Base-by-base conservation (phyloP, 306 rosid genomes). In the Carpinus viminea region DNA sequence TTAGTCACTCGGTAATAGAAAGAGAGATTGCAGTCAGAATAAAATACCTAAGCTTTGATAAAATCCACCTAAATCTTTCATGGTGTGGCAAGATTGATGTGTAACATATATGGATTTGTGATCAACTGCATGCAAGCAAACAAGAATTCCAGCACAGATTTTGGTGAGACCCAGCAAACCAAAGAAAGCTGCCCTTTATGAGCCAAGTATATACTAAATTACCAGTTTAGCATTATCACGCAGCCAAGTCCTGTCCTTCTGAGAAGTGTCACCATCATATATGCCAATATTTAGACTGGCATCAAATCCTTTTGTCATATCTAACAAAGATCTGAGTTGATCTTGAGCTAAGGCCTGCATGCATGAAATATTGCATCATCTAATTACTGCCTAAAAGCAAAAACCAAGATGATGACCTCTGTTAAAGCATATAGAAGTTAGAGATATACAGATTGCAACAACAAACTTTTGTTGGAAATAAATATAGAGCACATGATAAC, bases 31-130 rank as follows among this genome's bases (percentile, higher is more conserved):
- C 24, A 76, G 17, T 74, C 83, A 76, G 60, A 45, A 80, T 31
- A 24, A 74, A 0, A 50, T 89, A 92, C 97, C 97, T 88, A 77
- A 94, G 92, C 84, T 89, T 89, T 76, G 87, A 90, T 78, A 94
- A 91, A 84, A 94, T 87, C 86, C 97, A 90, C 65, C 85, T 57
- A 84, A 92, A 94, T 69, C 69, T 87, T 79, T 48, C 85, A 83
- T 94, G 97, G 83, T 88, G 79, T 70, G 98, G 95, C 85, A 94
- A 83, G 89, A 94, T 90, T 80, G 98, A 88, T 85, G 91, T 94
- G 97, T 68, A 94, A 80, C 98, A 92, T 94, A 84, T 94, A 97
- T 72, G 98, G 98, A 92, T 94, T 94, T 78, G 98, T 94, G 82
- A 94, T 92, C 89, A 92, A 77, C 97, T 94, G 88, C 87, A 85